Conservation (phyloP, 1,139 yeast genomes). For the Geotrichum aggregatum region DNA sequence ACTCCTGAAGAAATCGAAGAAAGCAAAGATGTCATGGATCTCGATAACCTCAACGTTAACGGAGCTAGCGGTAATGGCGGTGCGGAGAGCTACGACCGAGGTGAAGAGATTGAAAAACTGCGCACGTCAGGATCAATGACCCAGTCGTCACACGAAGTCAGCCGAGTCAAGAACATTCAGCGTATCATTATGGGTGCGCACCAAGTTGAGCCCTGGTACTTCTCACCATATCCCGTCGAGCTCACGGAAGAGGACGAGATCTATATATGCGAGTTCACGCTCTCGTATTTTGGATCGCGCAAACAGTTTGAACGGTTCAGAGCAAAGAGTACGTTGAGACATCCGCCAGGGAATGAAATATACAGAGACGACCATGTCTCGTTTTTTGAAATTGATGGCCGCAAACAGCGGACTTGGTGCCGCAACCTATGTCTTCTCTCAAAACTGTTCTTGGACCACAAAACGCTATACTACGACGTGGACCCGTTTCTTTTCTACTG, state of each 20-base stretch:
- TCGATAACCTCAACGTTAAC: constrained; percentile 80
- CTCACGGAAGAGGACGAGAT: constrained; percentile 85
- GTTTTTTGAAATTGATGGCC: constrained; percentile 94
- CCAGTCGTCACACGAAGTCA: constrained; percentile 74
- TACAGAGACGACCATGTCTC: constrained; percentile 80
- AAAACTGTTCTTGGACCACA: constrained; percentile 88
- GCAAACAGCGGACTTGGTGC: constrained; percentile 95
- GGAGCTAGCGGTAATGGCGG: constrained; percentile 55
- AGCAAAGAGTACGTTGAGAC: constrained; percentile 72
- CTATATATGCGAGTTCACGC: constrained; percentile 86
- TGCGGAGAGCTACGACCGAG: constrained; percentile 72
- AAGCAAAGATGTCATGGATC: constrained; percentile 65
- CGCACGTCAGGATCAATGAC: constrained; percentile 96
- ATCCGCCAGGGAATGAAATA: constrained; percentile 97
- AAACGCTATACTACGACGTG: constrained; percentile 91
- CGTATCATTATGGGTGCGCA: constrained; percentile 81
- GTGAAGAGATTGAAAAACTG: constrained; percentile 86
- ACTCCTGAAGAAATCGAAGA: constrained; percentile 23
- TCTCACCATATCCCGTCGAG: constrained; percentile 94
- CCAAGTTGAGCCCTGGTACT: constrained; percentile 97
- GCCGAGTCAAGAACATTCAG: constrained; percentile 80
- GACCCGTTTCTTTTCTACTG: constrained; percentile 94
- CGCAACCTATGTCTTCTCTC: constrained; percentile 84
- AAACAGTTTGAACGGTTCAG: constrained; percentile 92
- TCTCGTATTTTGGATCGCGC: constrained; percentile 80